Conservation (phyloP, 1,284 basidiomycete species). For the Cutaneotrichosporon dermatis region DNA sequence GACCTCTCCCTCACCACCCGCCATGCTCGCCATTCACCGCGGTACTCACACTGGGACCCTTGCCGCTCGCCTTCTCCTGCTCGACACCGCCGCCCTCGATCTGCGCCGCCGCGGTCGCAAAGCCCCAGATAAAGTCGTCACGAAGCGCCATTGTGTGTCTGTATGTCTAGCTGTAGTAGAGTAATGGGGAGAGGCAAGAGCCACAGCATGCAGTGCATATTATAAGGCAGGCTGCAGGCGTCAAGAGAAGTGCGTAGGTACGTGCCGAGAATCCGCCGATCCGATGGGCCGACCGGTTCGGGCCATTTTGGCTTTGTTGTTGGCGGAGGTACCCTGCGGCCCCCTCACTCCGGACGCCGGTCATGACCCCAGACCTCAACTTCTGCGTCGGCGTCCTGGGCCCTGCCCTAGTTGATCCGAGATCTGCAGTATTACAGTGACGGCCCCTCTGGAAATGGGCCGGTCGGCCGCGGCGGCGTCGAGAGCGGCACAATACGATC, state of each 20-base stretch:
- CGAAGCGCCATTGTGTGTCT: constrained; percentile 7
- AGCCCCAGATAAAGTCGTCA: constrained; percentile 64
- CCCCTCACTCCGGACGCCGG: too few relatives aligned
- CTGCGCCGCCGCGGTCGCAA: constrained; percentile 60
- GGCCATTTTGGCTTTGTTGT: not conserved
- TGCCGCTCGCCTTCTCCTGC: constrained; percentile 27
- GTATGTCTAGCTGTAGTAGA: not conserved
- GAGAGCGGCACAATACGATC: too few relatives aligned
- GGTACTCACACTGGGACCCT: constrained; percentile 27
- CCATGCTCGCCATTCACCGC: too few relatives aligned
- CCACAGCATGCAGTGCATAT: too few relatives aligned
- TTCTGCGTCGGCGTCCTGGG: too few relatives aligned
- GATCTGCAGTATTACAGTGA: too few relatives aligned
- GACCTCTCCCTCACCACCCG: too few relatives aligned
- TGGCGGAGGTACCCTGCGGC: not conserved
- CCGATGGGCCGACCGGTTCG: not conserved
- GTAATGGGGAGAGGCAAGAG: not conserved
- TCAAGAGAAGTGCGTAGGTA: not conserved
- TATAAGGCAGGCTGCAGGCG: not conserved
- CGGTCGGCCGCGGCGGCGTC: too few relatives aligned
- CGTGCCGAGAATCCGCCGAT: not conserved
- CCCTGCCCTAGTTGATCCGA: too few relatives aligned
- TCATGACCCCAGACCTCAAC: too few relatives aligned
- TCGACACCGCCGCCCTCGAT: constrained; percentile 21
- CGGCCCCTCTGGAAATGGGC: too few relatives aligned